Conservation (phyloP, 768 basidiomycete genomes). For the Leccinum uliginosum region DNA sequence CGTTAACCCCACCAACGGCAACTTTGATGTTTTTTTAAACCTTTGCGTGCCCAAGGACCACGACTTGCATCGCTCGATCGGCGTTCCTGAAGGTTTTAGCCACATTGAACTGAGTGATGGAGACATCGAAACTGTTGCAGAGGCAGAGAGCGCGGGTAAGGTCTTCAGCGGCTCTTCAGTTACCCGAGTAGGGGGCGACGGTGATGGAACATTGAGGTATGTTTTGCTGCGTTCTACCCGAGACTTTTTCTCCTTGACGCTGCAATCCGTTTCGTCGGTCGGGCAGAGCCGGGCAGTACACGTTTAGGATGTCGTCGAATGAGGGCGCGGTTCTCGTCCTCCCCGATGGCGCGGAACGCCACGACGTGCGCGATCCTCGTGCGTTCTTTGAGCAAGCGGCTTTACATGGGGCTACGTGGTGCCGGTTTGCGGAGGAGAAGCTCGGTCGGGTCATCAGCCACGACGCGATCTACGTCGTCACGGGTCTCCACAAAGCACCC, state of each 20-base stretch:
- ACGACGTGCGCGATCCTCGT: slow-evolving; percentile 23
- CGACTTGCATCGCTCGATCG: slow-evolving; percentile 3
- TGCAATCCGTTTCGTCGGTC: neutral
- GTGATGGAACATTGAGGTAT: neutral
- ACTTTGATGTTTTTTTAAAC: slow-evolving; percentile 38
- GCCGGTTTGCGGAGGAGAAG: slow-evolving; percentile 23
- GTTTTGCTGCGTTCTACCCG: neutral
- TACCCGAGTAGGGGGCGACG: neutral
- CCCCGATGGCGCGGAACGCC: slow-evolving; percentile 30
- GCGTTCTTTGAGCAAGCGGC: slow-evolving; percentile 26
- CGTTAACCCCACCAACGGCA: slow-evolving; percentile 30
- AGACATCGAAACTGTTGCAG: slow-evolving; percentile 12
- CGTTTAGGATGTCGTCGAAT: slow-evolving; percentile 15
- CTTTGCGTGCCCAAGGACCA: slow-evolving; percentile 34
- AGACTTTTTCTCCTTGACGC: neutral
- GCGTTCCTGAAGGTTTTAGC: slow-evolving; percentile 29
- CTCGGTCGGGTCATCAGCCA: slow-evolving; percentile 28
- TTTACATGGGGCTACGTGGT: slow-evolving; percentile 29
- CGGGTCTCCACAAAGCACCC: slow-evolving; percentile 21
- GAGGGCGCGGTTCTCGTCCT: slow-evolving; percentile 33
- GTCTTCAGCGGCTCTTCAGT: slow-evolving; percentile 12
- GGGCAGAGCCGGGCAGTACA: slow-evolving; percentile 7
- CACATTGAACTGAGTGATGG: slow-evolving; percentile 20
- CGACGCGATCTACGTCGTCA: slow-evolving; percentile 33
- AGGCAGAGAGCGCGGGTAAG: slow-evolving; percentile 11